Percentiles rank a stretch among this genome's conserved stretches.
Conservation (phyloP, 371 early-diverging fungal species). For the Mucor lusitanicus region DNA sequence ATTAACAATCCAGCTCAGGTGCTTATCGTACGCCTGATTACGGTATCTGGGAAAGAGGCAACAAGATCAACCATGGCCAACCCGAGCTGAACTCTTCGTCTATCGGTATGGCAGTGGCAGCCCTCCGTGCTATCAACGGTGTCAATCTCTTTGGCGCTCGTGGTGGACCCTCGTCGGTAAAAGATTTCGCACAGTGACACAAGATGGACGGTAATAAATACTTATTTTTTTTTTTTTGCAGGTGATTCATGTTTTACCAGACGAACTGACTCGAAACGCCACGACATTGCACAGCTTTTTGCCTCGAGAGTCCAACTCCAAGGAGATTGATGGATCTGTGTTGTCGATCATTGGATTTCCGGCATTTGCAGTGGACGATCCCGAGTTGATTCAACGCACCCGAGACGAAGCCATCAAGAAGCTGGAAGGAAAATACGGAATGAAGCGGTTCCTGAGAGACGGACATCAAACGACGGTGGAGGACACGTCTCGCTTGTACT, state of each 20-base stretch:
- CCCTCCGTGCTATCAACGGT: slow-evolving; percentile 86
- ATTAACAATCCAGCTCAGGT: slow-evolving; percentile 19
- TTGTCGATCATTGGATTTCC: slow-evolving; percentile 87
- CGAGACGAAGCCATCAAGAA: slow-evolving; percentile 78
- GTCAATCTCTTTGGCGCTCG: slow-evolving; percentile 84
- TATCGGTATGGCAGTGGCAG: slow-evolving; percentile 91
- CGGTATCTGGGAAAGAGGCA: slow-evolving; percentile 92
- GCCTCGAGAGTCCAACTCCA: slow-evolving; percentile 86
- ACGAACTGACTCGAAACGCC: slow-evolving; percentile 83
- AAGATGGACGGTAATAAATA: slow-evolving; percentile 3
- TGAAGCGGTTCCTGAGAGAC: slow-evolving; percentile 86
- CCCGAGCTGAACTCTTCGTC: slow-evolving; percentile 88
- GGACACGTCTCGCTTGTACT: slow-evolving; percentile 76
- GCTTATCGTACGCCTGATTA: slow-evolving; percentile 84
- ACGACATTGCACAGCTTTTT: slow-evolving; percentile 79
- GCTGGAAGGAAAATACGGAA: slow-evolving; percentile 82
- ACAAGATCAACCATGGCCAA: slow-evolving; percentile 87
- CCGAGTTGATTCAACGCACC: slow-evolving; percentile 63
- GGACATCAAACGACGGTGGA: slow-evolving; percentile 88
- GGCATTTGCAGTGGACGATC: slow-evolving; percentile 83
- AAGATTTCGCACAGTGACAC: not conserved
- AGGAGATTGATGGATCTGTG: slow-evolving; percentile 88
- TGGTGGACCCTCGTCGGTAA: slow-evolving; percentile 72
- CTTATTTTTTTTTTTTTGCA: slow-evolving; percentile 8
- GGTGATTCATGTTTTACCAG: slow-evolving; percentile 84